Conservation (phyloP, 2,329 filamentous ascomycete genomes). For the Didymella glomerata region DNA sequence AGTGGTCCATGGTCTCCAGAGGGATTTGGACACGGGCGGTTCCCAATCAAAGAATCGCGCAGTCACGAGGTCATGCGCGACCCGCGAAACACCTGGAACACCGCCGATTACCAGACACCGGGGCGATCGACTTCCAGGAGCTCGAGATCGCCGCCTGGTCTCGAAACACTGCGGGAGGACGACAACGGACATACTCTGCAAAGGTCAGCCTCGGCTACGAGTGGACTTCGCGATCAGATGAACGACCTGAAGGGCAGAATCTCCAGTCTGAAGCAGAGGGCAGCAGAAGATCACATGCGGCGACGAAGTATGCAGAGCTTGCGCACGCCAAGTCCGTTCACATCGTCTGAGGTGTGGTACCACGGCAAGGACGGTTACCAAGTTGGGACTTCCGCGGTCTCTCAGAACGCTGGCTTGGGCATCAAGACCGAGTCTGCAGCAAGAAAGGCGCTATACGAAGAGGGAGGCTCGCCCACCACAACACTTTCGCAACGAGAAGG, state of each 20-base stretch:
- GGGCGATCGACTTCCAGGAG: slow-evolving; percentile 53
- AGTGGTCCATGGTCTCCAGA: slow-evolving; percentile 52
- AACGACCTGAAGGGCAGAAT: slow-evolving; percentile 86
- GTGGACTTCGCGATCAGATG: slow-evolving; percentile 83
- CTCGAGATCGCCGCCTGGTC: slow-evolving; percentile 43
- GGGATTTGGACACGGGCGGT: slow-evolving; percentile 45
- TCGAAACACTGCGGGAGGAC: slow-evolving; percentile 56
- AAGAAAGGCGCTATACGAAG: slow-evolving; percentile 34
- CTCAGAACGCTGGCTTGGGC: slow-evolving; percentile 43
- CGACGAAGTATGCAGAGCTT: slow-evolving; percentile 79
- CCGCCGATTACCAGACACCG: slow-evolving; percentile 37
- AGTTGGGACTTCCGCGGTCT: slow-evolving; percentile 32
- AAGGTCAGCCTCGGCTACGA: slow-evolving; percentile 75
- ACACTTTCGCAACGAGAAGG: slow-evolving; percentile 31
- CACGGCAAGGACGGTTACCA: slow-evolving; percentile 49
- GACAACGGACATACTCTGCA: slow-evolving; percentile 55
- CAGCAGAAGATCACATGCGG: slow-evolving; percentile 79
- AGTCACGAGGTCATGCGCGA: slow-evolving; percentile 53
- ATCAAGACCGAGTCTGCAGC: slow-evolving; percentile 39
- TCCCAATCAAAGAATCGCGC: slow-evolving; percentile 50
- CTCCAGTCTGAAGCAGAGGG: slow-evolving; percentile 78
- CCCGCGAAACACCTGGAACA: slow-evolving; percentile 36
- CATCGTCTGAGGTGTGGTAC: slow-evolving; percentile 71
- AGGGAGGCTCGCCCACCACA: slow-evolving; percentile 24
- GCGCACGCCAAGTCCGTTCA: slow-evolving; percentile 80